Evolutionary conservation across 768 basidiomycete species (phyloP).

Genomic region (Kwoniella bestiolae): DNA sequence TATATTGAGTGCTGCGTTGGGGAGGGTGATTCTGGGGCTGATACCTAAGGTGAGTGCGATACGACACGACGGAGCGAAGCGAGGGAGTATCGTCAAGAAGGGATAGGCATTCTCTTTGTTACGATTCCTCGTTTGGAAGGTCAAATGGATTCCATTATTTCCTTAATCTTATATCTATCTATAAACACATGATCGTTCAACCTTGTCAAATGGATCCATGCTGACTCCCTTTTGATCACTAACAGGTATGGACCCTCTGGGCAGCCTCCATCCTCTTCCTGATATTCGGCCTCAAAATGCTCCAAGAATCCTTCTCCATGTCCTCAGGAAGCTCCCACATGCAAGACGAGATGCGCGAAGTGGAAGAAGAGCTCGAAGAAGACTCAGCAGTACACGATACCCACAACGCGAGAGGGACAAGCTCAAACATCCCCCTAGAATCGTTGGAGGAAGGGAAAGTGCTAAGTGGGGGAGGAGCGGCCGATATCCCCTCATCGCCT

Average conservation of each 20-base stretch:
- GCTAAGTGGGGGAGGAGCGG: background rate
- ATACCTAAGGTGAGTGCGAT: conserved; percentile 66
- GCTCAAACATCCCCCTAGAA: conserved; percentile 66
- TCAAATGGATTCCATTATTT: no score
- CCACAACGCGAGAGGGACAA: conserved; percentile 38
- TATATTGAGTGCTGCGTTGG: conserved; percentile 88
- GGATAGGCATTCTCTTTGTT: no score
- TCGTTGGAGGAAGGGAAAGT: conserved; percentile 72
- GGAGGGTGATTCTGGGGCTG: conserved; percentile 82
- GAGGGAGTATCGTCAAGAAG: no score
- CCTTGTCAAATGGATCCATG: no score
- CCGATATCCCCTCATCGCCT: conserved; percentile 15
- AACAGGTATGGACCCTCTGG: conserved; percentile 52
- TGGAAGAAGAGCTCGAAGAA: conserved; percentile 90
- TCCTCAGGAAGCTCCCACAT: conserved; percentile 76
- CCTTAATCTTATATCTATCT: no score
- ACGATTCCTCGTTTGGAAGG: no score
- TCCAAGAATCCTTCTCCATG: conserved; percentile 83
- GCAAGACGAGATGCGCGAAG: conserved; percentile 91
- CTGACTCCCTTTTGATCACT: no score
- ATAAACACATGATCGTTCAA: background rate
- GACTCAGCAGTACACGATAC: conserved; percentile 64
- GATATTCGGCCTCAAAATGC: conserved; percentile 87
- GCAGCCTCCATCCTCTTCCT: conserved; percentile 80
- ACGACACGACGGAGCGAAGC: no score